Evolutionary conservation across 2,329 filamentous ascomycete genomes (phyloP).

Genomic region (Colletotrichum somersetense): DNA sequence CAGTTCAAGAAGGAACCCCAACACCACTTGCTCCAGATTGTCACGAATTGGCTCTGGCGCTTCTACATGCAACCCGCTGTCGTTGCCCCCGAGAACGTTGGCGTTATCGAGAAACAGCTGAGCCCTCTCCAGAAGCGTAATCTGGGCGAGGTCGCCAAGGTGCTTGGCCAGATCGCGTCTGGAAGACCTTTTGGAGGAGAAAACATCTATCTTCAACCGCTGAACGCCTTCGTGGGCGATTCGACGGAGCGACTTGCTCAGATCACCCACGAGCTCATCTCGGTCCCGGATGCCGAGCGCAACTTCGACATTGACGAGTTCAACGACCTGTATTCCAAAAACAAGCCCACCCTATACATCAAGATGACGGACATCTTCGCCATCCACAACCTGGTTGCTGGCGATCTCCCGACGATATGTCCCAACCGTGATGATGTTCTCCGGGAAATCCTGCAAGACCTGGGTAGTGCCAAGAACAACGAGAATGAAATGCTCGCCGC

Average conservation of each 20-base stretch:
- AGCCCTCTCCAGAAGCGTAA: constrained; percentile 95
- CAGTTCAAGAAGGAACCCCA: constrained; percentile 86
- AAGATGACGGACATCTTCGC: constrained; percentile 98
- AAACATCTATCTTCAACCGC: constrained; percentile 93
- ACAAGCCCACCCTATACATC: constrained; percentile 98
- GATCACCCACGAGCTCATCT: constrained; percentile 82
- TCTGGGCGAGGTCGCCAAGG: constrained; percentile 89
- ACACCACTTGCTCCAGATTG: constrained; percentile 82
- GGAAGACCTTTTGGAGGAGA: constrained; percentile 93
- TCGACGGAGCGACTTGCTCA: constrained; percentile 83
- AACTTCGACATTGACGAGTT: constrained; percentile 99
- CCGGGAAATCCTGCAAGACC: constrained; percentile 90
- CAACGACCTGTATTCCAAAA: constrained; percentile 96
- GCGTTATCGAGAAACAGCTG: constrained; percentile 89
- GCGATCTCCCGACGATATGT: constrained; percentile 83
- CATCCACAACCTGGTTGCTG: constrained; percentile 88
- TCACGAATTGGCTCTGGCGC: constrained; percentile 93
- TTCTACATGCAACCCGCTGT: constrained; percentile 93
- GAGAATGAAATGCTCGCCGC: constrained; percentile 92
- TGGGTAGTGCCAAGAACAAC: constrained; percentile 96
- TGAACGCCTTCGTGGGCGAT: constrained; percentile 91
- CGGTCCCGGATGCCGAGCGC: constrained; percentile 86
- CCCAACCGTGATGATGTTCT: constrained; percentile 87
- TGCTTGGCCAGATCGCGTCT: constrained; percentile 88
- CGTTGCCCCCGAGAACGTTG: constrained; percentile 90